Evolutionary conservation across 164 flowering plant genomes (phyloP).

Genomic region (Hamamelis virginiana): DNA sequence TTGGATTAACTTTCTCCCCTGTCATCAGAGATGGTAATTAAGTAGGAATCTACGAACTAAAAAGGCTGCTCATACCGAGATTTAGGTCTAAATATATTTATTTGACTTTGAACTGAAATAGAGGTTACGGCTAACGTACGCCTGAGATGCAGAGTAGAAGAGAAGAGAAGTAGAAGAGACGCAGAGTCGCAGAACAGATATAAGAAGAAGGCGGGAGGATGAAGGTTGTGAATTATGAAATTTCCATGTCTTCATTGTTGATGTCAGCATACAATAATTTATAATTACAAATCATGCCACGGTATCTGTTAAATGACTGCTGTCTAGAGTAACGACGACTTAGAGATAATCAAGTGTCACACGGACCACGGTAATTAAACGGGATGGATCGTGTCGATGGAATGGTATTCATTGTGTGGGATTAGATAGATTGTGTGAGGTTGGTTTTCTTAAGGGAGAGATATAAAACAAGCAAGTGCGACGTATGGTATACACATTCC

Average conservation of each 20-base stretch:
- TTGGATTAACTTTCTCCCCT: not conserved
- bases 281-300: not conserved
- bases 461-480: too few relatives aligned
- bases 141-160: too few relatives aligned
- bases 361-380: too few relatives aligned
- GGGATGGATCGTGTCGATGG: too few relatives aligned
- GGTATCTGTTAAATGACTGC: not conserved
- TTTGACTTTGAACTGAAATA: not conserved
- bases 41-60: too few relatives aligned
- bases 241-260: not conserved
- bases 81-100: not conserved
- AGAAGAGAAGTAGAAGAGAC: too few relatives aligned
- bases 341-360: too few relatives aligned
- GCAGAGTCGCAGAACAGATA: too few relatives aligned
- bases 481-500: too few relatives aligned
- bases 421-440: too few relatives aligned
- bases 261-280: not conserved
- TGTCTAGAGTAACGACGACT: not conserved
- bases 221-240: not conserved
- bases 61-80: not conserved
- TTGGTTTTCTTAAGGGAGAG: too few relatives aligned
- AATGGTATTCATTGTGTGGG: too few relatives aligned
- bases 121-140: not conserved
- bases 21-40: not conserved
- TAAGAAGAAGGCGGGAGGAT: not conserved